Evolutionary conservation across 1,284 basidiomycete species (phyloP), one percentile per base, ranked within the genome.

Genomic region (Cystobasidium pallidum): DNA sequence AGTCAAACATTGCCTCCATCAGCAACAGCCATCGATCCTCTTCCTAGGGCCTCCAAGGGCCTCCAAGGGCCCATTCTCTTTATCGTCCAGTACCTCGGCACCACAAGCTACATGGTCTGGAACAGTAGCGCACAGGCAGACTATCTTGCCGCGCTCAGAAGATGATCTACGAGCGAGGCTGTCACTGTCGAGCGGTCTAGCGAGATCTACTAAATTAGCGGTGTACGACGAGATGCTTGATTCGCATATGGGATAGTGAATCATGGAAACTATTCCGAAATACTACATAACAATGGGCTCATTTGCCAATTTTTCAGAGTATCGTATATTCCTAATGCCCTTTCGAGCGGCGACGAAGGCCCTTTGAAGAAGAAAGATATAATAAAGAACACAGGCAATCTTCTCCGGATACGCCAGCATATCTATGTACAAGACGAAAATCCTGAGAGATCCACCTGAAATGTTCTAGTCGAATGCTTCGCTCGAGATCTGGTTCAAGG

Each of bases 221-320:
- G 76, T 77, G 8, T 78, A 78, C 73, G 78, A 78, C 55, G 75
- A 77, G 61, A 67, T 73, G 49, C 75, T 78, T 11, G 78, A 78
- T 61, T 74, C 64, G 19, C 76, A 75, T 45, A 74, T 77, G 11
- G 75, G 76, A 30, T 73, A 76, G 72, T 76, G 70, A 24, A 72
- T 72, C 41, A 21, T 59, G 11, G n/a, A 11, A 10, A 1, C 24
- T 2, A 11, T 24, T 21, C 41, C 41, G 7, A n/a, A 34, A 19
- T 39, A 19, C 21, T 24, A 21, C 21, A 24, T 34, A 21, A 24
- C 32, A 36, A 17, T n/a, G 0, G 1, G 36, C 43, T 11, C n/a
- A 30, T 24, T 10, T 43, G 32, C 6, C n/a, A 4, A n/a, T n/a
- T 45, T 45, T 17, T 3, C 43, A 73, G 72, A 19, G 52, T 68